Conservation (phyloP, 2,329 filamentous ascomycete species). For the Zasmidium citrigriseum region DNA sequence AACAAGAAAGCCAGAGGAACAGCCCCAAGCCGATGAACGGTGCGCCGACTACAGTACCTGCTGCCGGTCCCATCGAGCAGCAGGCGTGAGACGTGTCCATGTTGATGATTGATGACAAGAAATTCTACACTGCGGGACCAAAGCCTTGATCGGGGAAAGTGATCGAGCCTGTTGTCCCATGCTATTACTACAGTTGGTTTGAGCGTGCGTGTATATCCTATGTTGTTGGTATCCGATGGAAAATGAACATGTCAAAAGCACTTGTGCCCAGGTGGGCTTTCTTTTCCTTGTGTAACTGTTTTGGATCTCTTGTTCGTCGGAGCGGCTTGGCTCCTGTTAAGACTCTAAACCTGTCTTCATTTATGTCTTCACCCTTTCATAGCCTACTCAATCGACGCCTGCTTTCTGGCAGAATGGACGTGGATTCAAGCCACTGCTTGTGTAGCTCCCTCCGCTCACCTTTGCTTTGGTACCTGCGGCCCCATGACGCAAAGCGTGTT, state of each 20-base stretch:
- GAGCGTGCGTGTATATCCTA: neutral
- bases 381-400: no score
- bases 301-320: no score
- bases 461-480: neutral
- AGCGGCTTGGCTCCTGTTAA: no score
- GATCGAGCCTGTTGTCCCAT: neutral
- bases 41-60: slow-evolving; percentile 7
- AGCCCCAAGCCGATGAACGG: slow-evolving; percentile 40
- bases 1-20: slow-evolving; percentile 47
- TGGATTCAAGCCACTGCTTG: no score
- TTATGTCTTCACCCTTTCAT: no score
- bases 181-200: neutral
- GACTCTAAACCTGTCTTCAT: no score
- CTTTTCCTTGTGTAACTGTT: no score
- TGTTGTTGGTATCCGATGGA: neutral
- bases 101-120: slow-evolving; percentile 2
- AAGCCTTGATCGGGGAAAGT: neutral
- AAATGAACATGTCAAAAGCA: neutral
- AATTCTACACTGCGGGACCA: neutral
- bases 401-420: no score
- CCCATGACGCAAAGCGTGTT: neutral
- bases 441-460: neutral
- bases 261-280: no score
- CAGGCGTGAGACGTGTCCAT: slow-evolving; percentile 12
- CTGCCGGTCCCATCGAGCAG: slow-evolving; percentile 19